phyloP scores from a whole-genome alignment of 768 basidiomycete genomes.

The Hemileccinum rubropunctum region DNA sequence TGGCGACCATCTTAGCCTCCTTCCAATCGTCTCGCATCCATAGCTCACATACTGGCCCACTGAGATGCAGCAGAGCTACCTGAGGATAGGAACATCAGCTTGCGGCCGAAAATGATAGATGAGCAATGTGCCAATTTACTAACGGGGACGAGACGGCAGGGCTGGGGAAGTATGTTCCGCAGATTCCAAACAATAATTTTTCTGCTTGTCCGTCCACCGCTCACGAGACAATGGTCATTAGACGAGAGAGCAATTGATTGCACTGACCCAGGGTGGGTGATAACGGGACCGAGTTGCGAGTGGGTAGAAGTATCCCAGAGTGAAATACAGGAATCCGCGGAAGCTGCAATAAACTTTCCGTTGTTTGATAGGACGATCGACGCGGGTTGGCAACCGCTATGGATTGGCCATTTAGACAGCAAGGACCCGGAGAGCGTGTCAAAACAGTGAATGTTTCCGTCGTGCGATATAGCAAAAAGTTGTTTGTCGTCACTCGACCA shows the following conservation, averaged over 20 bases:
- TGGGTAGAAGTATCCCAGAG: conserved; percentile 14
- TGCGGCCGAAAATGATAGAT: background rate
- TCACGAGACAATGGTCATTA: conserved; percentile 9
- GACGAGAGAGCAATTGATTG: conserved; percentile 12
- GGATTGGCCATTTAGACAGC: conserved; percentile 12
- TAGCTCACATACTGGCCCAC: background rate
- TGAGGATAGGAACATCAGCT: background rate
- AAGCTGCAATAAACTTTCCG: conserved; percentile 12
- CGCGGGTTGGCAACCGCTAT: background rate
- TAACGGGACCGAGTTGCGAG: conserved; percentile 7
- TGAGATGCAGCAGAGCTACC: conserved; percentile 8
- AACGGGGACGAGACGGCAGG: background rate
- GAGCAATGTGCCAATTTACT: background rate
- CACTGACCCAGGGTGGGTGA: conserved; percentile 5
- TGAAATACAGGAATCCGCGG: conserved; percentile 7
- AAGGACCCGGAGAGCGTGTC: conserved; percentile 10
- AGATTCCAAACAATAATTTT: conserved; percentile 9
- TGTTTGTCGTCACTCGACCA: conserved; percentile 15
- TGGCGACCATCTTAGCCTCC: conserved; percentile 4
- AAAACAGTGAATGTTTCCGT: conserved; percentile 10
- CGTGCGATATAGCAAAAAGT: conserved; percentile 9
- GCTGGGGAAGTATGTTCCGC: conserved; percentile 5
- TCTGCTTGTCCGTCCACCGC: conserved; percentile 6
- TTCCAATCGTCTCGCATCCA: conserved; percentile 9
- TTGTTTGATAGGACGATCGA: conserved; percentile 11